phyloP scores from a whole-genome alignment of 306 rosid genomes.

The Malus asiatica region DNA sequence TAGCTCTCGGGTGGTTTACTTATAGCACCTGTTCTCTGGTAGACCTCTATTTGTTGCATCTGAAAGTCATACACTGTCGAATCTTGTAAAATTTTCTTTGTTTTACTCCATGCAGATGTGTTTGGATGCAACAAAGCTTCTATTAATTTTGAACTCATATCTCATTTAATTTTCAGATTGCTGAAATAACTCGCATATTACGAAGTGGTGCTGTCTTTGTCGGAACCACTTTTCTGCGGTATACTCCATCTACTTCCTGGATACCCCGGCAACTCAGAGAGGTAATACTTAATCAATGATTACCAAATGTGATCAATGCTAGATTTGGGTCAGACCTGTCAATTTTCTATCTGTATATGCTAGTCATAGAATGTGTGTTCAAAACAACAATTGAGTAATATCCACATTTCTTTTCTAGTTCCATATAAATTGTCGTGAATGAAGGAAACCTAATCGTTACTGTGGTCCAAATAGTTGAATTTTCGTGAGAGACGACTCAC shows the following conservation, averaged over 20 bases:
- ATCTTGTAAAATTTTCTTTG: not conserved
- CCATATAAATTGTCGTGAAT: not conserved
- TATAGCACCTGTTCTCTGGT: not conserved
- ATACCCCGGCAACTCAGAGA: conserved; percentile 39
- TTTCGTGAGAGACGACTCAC: not conserved
- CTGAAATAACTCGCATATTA: conserved; percentile 67
- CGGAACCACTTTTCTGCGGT: conserved; percentile 81
- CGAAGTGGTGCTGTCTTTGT: conserved; percentile 80
- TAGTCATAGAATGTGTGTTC: not conserved
- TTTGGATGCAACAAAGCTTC: not conserved
- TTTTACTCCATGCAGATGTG: not conserved
- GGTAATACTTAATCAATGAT: conserved; percentile 32
- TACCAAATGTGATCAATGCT: not conserved
- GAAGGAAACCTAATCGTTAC: not conserved
- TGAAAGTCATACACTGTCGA: not conserved
- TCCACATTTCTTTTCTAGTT: not conserved
- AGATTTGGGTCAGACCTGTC: conserved; percentile 1
- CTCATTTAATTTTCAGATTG: conserved; percentile 41
- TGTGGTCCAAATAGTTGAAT: not conserved
- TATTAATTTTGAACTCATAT: not conserved
- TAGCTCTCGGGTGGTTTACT: not conserved
- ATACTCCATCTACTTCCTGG: conserved; percentile 58
- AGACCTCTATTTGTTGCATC: not conserved
- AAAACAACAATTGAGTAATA: not conserved
- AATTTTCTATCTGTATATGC: not conserved